Evolutionary conservation across 306 rosid genomes (phyloP), one percentile per base, ranked within the genome.

Genomic region (Styphnolobium japonicum): DNA sequence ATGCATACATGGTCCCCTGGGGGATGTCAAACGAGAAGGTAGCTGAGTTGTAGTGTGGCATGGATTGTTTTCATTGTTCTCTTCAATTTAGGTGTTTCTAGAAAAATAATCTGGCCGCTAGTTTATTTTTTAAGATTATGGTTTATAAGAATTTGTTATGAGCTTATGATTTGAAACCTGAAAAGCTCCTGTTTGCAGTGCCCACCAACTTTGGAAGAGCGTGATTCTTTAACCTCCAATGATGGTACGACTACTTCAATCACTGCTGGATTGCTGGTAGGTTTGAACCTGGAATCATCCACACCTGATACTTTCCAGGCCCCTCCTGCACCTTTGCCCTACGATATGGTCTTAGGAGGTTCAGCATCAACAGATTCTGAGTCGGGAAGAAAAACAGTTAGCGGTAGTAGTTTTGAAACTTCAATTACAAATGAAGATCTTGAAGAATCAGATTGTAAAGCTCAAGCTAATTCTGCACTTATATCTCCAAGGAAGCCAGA

Each of bases 261-360:
- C 49, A 63, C 83, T 67, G 81, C 90, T 19, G 89, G 86, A 57
- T 75, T 82, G 70, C 84, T 87, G 57, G 72, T 87, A 39, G 83
- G 67, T 64, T 85, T 84, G 67, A 52, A 82, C 84, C 67, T 84
- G 56, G 90, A 88, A 62, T 62, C 77, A 8, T 88, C 92, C 43
- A 88, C 76, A 37, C 97, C 92, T 2, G 91, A 88, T 85, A 92
- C 92, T 43, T 92, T 85, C 77, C 89, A 72, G 68, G 61, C 94
- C 46, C 97, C 94, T 64, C 97, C 94, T 56, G 82, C 85, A 18
- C 97, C 97, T 25, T 51, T 90, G 79, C 94, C 92, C 0, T 92
- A 88, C 52, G 91, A 92, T 74, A 48, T 71, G 52, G 87, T 88
- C 31, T 85, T 87, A 18, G 90, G 91, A 46, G 83, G 81, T 65